These are phyloP conservation scores for Brassica hybrid DNA, from an alignment of 441 rosid species.

Conservation along the genomic window DNA sequence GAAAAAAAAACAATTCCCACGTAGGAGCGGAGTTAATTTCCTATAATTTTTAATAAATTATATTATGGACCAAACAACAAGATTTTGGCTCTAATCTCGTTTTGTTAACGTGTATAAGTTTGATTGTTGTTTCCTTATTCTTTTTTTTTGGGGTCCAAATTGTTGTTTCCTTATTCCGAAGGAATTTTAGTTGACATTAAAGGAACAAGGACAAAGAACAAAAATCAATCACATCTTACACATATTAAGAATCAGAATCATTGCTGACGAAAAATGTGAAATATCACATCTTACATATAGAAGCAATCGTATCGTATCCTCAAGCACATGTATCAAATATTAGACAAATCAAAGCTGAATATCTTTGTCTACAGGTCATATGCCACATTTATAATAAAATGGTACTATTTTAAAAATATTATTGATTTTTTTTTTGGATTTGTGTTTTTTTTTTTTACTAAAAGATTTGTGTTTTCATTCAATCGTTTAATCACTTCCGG, in stretches of 20 bases:
- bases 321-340: slow-evolving; percentile 15
- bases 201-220: slow-evolving; percentile 4
- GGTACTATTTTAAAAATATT: neutral
- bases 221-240: slow-evolving; percentile 28
- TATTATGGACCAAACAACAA: slow-evolving; percentile 5
- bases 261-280: neutral
- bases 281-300: slow-evolving; percentile 30
- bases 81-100: slow-evolving; percentile 8
- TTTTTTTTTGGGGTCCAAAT: neutral
- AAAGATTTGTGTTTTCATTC: neutral
- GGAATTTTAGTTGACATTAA: slow-evolving; percentile 24
- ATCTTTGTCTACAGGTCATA: slow-evolving; percentile 27
- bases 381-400: slow-evolving; percentile 1
- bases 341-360: slow-evolving; percentile 16
- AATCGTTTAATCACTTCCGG: neutral
- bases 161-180: slow-evolving; percentile 30
- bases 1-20: no score
- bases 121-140: no score
- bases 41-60: no score
- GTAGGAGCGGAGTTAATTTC: no score
- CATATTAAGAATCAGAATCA: slow-evolving; percentile 20
- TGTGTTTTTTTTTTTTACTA: no score
- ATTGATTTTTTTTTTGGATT: no score
- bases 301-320: slow-evolving; percentile 31
- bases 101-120: slow-evolving; percentile 12